Conservation (phyloP, 2,329 filamentous ascomycete species). For the Fusarium sp. region DNA sequence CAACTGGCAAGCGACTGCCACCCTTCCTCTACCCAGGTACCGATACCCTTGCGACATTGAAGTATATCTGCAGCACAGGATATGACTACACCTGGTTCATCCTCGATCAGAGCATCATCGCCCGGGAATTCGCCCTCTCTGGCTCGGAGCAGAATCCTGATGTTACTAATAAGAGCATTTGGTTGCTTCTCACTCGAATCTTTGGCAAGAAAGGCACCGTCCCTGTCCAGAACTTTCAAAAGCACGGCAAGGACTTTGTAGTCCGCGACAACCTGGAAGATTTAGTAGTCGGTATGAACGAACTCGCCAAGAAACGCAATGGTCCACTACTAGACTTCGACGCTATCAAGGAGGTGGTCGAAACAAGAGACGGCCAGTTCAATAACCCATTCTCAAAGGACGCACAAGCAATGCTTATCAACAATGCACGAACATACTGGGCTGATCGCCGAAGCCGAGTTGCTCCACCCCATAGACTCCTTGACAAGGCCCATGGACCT, state of each 20-base stretch:
- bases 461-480: conserved; percentile 63
- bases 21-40: conserved; percentile 66
- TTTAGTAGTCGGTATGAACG: conserved; percentile 68
- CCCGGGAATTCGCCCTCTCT: conserved; percentile 70
- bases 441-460: conserved; percentile 63
- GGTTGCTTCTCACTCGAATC: conserved; percentile 61
- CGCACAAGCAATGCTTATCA: conserved; percentile 69
- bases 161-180: conserved; percentile 66
- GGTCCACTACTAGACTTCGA: conserved; percentile 61
- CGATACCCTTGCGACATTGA: conserved; percentile 67
- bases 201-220: conserved; percentile 63
- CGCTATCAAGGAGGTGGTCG: conserved; percentile 58
- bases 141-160: conserved; percentile 73
- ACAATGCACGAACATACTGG: conserved; percentile 66
- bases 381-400: conserved; percentile 68
- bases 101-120: conserved; percentile 66
- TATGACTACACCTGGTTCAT: conserved; percentile 74
- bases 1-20: conserved; percentile 66
- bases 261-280: conserved; percentile 66
- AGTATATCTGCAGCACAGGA: conserved; percentile 68
- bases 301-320: conserved; percentile 57
- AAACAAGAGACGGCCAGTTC: conserved; percentile 66
- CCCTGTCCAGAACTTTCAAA: conserved; percentile 67
- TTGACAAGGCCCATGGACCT: conserved; percentile 66
- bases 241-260: conserved; percentile 69